Percentiles rank a stretch among this genome's conserved stretches.
Evolutionary conservation across 495 filamentous ascomycete species (phyloP).

Genomic region (Hapsidospora chrysogenum): DNA sequence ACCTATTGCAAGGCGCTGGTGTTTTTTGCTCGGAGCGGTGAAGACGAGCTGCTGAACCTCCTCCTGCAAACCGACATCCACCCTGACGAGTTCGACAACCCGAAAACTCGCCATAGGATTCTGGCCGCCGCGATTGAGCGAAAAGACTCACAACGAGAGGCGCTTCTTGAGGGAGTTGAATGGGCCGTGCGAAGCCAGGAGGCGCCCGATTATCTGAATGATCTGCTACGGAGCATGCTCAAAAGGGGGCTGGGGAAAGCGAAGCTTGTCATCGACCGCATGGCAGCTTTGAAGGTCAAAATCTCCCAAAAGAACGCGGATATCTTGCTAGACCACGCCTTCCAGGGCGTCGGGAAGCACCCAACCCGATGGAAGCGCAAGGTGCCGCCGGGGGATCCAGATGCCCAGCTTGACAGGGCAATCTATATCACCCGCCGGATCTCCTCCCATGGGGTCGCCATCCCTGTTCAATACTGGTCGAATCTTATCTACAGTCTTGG

Average conservation of each 20-base stretch:
- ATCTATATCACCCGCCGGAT: constrained; percentile 1
- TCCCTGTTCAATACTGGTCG: constrained; percentile 6
- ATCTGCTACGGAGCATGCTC: constrained; percentile 6
- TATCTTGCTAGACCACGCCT: constrained; percentile 8
- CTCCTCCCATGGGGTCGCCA: constrained; percentile 2
- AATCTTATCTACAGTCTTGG: constrained; percentile 14
- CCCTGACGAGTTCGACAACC: constrained; percentile 56
- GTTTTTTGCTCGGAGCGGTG: constrained; percentile 36
- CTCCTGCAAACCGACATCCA: constrained; percentile 57
- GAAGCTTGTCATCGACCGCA: constrained; percentile 13
- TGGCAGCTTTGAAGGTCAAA: constrained; percentile 11
- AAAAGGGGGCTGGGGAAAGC: constrained; percentile 6
- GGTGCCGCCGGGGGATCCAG: not conserved
- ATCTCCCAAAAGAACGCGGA: constrained; percentile 7
- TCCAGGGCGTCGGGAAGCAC: constrained; percentile 8
- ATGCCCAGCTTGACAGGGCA: not conserved
- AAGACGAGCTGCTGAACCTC: constrained; percentile 37
- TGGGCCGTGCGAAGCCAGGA: constrained; percentile 8
- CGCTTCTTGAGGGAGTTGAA: constrained; percentile 13
- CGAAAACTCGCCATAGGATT: constrained; percentile 30
- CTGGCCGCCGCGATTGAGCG: constrained; percentile 8
- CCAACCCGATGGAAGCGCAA: not conserved
- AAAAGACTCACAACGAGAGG: constrained; percentile 14
- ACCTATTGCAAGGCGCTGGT: constrained; percentile 42
- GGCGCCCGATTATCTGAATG: constrained; percentile 8